Evolutionary conservation across 2,329 filamentous ascomycete species (phyloP), one percentile per base, ranked within the genome.

Genomic region (Venturiaceae sp.): DNA sequence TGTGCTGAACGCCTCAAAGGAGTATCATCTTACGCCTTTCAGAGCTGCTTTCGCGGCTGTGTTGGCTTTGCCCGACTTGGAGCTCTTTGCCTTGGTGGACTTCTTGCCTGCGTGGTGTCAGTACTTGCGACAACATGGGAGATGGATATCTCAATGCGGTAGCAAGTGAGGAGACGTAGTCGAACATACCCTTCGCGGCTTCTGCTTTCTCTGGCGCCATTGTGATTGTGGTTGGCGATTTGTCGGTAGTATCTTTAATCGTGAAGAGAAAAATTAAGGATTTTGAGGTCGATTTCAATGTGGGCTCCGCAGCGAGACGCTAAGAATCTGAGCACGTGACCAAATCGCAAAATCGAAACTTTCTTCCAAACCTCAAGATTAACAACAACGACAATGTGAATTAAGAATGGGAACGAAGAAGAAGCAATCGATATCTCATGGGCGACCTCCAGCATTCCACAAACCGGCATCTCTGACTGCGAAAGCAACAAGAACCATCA

Each of bases 31-130:
- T 60, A 57, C 58, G 58, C 53, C 54, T 57, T 60, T 60, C 74
- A 97, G 87, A 73, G 91, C 88, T 76, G 94, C 89, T 85, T 99
- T 97, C 71, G 94, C 89, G 76, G 94, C 94, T 75, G 87, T 86
- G 72, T 86, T 87, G 80, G 94, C 94, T 85, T 95, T 86, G 69
- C 77, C 76, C 70, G 54, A 39, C 57, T 52, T 55, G 52, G 55
- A 60, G 55, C 54, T 47, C 26, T 37, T 58, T 55, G 60, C 54
- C 46, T 62, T 58, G 54, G 33, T 39, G 57, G 50, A 33, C 55
- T 56, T 58, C 55, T 33, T 58, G 44, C 50, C 46, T 58, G 33
- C 23, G 19, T 33, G 56, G 30, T 21, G 46, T 50, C 39, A 41
- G 53, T 32, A 44, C 30, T 59, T 53, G 57, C 32, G 52, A 50